phyloP scores from a whole-genome alignment of 2,329 filamentous ascomycete genomes.

The Samsoniella hepiali region DNA sequence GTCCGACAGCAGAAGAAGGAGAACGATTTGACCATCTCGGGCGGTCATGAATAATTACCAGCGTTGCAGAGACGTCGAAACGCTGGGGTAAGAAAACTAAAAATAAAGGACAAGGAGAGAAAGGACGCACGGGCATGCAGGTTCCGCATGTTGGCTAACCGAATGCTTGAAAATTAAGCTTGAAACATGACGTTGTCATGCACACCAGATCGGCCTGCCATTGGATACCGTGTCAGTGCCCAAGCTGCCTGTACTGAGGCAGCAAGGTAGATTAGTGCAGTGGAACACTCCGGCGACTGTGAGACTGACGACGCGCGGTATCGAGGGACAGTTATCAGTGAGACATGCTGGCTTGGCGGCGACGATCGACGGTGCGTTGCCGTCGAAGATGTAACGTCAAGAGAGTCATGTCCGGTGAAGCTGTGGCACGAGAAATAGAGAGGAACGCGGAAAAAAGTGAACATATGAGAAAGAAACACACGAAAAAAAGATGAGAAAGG shows the following conservation, averaged over 20 bases:
- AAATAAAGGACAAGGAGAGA: not conserved
- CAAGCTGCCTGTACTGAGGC: not conserved
- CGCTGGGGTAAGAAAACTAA: not conserved
- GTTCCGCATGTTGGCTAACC: not conserved
- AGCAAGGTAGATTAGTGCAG: not conserved
- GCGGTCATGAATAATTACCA: not conserved
- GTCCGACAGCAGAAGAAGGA: not conserved
- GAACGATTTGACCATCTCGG: not conserved
- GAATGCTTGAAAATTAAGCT: not conserved
- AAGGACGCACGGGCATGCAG: not conserved
- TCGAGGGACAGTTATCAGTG: too few species aligned
- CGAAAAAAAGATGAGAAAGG: too few species aligned
- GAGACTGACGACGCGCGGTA: too few species aligned
- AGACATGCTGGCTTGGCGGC: too few species aligned
- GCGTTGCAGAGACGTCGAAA: not conserved
- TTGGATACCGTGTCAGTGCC: not conserved
- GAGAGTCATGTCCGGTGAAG: too few species aligned
- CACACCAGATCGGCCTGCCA: not conserved
- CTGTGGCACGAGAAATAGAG: too few species aligned
- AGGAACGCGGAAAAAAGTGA: too few species aligned
- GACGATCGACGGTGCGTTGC: too few species aligned
- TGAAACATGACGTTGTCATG: slow-evolving; percentile 4
- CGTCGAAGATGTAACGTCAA: too few species aligned
- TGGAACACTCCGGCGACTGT: not conserved
- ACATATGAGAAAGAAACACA: too few species aligned